Percentiles rank a stretch among this genome's conserved stretches.
These are phyloP conservation scores for Plantago elongata DNA, from an alignment of 257 asterid genomes.

Conservation along the genomic window DNA sequence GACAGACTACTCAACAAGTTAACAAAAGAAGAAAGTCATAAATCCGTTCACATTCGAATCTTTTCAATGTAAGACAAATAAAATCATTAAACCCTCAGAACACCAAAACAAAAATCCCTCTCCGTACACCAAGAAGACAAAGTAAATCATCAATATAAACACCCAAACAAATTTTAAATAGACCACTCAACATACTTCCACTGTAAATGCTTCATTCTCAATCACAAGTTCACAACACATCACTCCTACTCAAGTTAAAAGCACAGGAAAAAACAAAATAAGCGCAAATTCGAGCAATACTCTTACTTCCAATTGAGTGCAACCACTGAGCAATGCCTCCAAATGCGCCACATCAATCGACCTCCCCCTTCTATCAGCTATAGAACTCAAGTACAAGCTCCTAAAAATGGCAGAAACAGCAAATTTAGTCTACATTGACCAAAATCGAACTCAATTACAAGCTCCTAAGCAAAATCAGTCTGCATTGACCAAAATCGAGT, in stretches of 20 bases:
- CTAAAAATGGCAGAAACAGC: constrained; percentile 32
- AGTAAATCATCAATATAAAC: too few relatives aligned
- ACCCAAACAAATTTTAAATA: not conserved
- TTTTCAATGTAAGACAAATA: too few relatives aligned
- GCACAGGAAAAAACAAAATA: too few relatives aligned
- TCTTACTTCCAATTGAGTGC: constrained; percentile 95
- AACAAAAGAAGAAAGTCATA: too few relatives aligned
- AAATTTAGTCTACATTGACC: not conserved
- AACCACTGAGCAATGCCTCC: constrained; percentile 83
- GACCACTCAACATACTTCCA: not conserved
- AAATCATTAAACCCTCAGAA: too few relatives aligned
- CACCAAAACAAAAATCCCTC: too few relatives aligned
- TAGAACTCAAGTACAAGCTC: constrained; percentile 82
- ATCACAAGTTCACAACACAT: too few relatives aligned
- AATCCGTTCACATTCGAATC: too few relatives aligned
- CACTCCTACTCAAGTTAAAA: too few relatives aligned
- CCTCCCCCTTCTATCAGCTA: constrained; percentile 84
- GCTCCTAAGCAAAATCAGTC: not conserved
- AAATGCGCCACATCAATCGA: constrained; percentile 76
- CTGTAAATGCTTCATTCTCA: too few relatives aligned
- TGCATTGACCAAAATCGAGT: not conserved
- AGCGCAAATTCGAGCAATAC: not conserved
- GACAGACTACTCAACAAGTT: not conserved
- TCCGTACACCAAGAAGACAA: too few relatives aligned
- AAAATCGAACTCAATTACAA: not conserved